These are phyloP conservation scores for Cocos nucifera DNA, from an alignment of 176 grass and related monocot species.

Conservation along the genomic window DNA sequence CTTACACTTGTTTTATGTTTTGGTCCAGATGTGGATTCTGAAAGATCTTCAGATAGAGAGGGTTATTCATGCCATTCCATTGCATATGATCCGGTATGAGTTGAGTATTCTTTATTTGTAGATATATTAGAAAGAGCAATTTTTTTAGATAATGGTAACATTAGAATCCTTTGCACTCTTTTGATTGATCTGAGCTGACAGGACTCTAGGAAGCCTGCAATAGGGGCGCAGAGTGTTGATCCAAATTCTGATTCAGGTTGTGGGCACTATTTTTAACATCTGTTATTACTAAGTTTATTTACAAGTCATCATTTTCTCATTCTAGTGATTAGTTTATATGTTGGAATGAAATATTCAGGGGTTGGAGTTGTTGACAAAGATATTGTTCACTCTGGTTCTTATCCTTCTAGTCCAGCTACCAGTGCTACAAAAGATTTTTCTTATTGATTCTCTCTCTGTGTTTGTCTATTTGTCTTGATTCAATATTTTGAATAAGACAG, in stretches of 20 bases:
- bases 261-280: slow-evolving; percentile 13
- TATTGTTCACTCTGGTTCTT: slow-evolving; percentile 8
- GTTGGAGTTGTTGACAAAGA: slow-evolving; percentile 14
- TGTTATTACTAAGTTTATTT: neutral
- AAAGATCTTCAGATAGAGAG: slow-evolving; percentile 22
- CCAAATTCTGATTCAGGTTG: slow-evolving; percentile 22
- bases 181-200: slow-evolving; percentile 15
- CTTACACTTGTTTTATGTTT: slow-evolving; percentile 4
- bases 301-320: no score
- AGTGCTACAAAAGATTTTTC: slow-evolving; percentile 39
- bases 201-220: slow-evolving; percentile 20
- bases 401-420: slow-evolving; percentile 32
- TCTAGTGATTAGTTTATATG: no score
- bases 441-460: neutral
- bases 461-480: no score
- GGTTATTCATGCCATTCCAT: slow-evolving; percentile 11
- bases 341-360: no score
- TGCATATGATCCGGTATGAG: slow-evolving; percentile 28
- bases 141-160: neutral
- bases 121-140: neutral
- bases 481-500: no score
- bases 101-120: slow-evolving; percentile 4
- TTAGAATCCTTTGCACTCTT: neutral
- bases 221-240: slow-evolving; percentile 16
- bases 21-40: slow-evolving; percentile 28